These are phyloP conservation scores for Nicotiana otophora DNA, from an alignment of 257 asterid genomes.

Conservation along the genomic window DNA sequence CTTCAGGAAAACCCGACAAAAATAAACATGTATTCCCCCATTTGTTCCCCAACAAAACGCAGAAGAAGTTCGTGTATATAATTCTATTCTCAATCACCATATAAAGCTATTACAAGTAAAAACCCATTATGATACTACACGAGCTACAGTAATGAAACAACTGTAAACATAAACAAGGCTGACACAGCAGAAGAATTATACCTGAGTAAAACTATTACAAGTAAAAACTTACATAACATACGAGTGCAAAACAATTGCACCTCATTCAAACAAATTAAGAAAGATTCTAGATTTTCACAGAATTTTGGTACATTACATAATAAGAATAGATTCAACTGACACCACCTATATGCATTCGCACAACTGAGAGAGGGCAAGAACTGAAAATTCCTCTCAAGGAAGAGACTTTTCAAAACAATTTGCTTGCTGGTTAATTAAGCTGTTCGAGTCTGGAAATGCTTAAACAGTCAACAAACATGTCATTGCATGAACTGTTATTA, in stretches of 20 bases:
- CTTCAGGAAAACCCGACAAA: not conserved
- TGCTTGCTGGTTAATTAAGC: not conserved
- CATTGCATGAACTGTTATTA: not conserved
- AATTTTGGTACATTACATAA: not conserved
- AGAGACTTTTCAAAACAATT: not conserved
- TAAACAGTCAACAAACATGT: not conserved
- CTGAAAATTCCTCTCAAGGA: not conserved
- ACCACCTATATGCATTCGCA: not conserved
- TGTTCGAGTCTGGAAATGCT: not conserved
- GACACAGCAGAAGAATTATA: not conserved
- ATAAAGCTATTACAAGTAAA: not conserved
- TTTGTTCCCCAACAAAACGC: not conserved
- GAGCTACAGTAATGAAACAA: not conserved
- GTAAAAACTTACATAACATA: not conserved
- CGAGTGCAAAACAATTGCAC: not conserved
- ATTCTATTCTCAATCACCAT: not conserved
- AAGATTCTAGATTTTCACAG: not conserved
- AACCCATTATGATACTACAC: not conserved
- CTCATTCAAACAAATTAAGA: not conserved
- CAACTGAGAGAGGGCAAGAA: not conserved
- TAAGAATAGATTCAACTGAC: not conserved
- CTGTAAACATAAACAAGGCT: not conserved
- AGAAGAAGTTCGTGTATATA: not conserved
- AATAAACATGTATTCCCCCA: not conserved
- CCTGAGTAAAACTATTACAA: not conserved